Conservation (phyloP, 2,329 filamentous ascomycete genomes). For the Rosellinia necatrix region DNA sequence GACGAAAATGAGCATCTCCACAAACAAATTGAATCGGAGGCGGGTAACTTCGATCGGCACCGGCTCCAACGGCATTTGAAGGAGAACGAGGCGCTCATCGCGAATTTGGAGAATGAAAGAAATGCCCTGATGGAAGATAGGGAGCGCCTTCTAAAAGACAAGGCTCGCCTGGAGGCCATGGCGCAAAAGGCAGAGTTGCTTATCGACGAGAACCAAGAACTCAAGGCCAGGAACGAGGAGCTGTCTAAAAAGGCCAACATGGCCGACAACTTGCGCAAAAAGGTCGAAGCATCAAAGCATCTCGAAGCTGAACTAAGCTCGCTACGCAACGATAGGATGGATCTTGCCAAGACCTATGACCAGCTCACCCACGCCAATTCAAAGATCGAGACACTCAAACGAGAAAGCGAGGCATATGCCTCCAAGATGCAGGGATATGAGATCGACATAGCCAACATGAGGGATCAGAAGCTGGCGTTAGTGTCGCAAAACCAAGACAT, state of each 20-base stretch:
- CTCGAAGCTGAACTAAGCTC: constrained; percentile 61
- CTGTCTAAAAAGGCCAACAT: constrained; percentile 66
- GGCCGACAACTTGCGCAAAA: constrained; percentile 65
- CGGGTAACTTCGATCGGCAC: constrained; percentile 54
- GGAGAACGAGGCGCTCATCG: constrained; percentile 74
- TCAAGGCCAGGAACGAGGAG: constrained; percentile 62
- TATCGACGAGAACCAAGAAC: constrained; percentile 63
- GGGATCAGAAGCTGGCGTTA: constrained; percentile 50
- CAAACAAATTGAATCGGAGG: constrained; percentile 58
- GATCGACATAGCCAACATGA: constrained; percentile 47
- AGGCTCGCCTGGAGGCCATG: constrained; percentile 49
- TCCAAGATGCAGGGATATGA: constrained; percentile 44
- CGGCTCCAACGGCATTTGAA: constrained; percentile 61
- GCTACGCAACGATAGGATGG: constrained; percentile 59
- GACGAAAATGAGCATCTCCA: constrained; percentile 63
- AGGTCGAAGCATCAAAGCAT: constrained; percentile 61
- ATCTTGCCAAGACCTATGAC: constrained; percentile 51
- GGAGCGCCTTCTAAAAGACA: constrained; percentile 44
- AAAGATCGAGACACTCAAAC: constrained; percentile 43
- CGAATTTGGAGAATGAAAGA: constrained; percentile 68
- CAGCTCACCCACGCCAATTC: constrained; percentile 42
- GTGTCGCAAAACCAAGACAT: constrained; percentile 52
- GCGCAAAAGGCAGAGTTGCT: constrained; percentile 56
- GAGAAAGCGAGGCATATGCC: constrained; percentile 40
- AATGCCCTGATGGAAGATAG: constrained; percentile 56